Evolutionary conservation across 768 basidiomycete genomes (phyloP), one percentile per base, ranked within the genome.

Genomic region (Mycena galopus): DNA sequence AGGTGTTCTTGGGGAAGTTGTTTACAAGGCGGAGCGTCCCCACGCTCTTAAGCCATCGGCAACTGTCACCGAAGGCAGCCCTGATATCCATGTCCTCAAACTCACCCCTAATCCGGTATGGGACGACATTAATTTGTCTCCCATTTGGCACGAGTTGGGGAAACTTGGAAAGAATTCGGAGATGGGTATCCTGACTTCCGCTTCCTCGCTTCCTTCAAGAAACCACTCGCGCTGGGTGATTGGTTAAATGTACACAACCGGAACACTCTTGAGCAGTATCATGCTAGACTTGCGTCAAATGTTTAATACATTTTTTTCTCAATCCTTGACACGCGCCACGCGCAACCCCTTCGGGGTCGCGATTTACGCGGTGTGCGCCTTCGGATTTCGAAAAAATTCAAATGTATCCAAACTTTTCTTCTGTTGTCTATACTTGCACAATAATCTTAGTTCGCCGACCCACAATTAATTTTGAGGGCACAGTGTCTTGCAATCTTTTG

Each of bases 151-250:
- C 6, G 35, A 35, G 12, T 12, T 35, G 35, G 35, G 35, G 35
- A 12, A 6, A 12, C 35, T 12, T 35, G 35, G 12, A 35, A 35
- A 6, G 35, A 35, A 35, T 35, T 35, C 6, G 35, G 35, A 12
- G 35, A 7, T 35, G 35, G 35, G 7, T 35, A 35, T 27, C 56
- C 70, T 35, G 30, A 72, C 11, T 60, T 50, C 57, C 2, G 29
- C 2, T 66, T 66, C 65, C 25, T 66, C 17, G 65, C 65, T 0
- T 66, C 65, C 0, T 66, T 29, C 29, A 67, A 67, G n/a, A 30
- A 72, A 72, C 65, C 71, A 19, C 30, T 30, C 44, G 23, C 65
- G 59, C 65, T 72, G 71, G 71, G 69, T 71, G 65, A 72, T 65
- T 32, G 39, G 47, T 37, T 56, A 25, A 72, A 37, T 33, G 42